Base-by-base conservation (phyloP, 1,284 basidiomycete genomes). In the Stygiomarasmius scandens region DNA sequence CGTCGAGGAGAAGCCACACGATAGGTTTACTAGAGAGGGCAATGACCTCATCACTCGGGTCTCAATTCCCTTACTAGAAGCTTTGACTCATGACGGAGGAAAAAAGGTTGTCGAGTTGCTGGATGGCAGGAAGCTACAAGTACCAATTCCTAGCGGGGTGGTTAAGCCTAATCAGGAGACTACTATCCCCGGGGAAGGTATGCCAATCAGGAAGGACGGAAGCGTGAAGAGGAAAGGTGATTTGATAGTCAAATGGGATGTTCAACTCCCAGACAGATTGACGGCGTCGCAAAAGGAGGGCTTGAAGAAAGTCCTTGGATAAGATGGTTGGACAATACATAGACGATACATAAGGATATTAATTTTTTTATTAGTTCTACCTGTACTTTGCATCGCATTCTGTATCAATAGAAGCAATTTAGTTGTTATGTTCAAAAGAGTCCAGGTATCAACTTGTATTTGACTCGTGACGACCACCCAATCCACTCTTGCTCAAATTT, bases 1-100 rank as follows among this genome's bases (percentile, higher is more conserved):
- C 44, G 87, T 96, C 9, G 93, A 96, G 71, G 94, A 97, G 74
- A 96, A 95, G 74, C 86, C 88, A 5, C 92, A 97, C 70, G 74
- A 82, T 0, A 74, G 80, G 3, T 96, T 94, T 70, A 80, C 74
- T 58, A 83, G 95, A 29, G 86, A 92, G 3, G 92, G 89, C 41
- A 92, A 96, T 74, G 88, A 97, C 69, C 83, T 97, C 36, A 68
- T 86, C 41, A 77, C 82, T 58, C 80, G 73, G 32, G 63, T 91
- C 52, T 79, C 83, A 63, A 78, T 97, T 58, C 80, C 92, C 4
- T 83, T 98, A 1, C 84, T 94, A 24, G 93, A 97, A 50, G 95
- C 95, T 0, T 77, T 98, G n/a, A 76, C 87, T 19, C 47, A 65
- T 16, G 67, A 74, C 19, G 74, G 78, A 29, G 69, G 73, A 49